Percentiles rank a stretch among this genome's conserved stretches.
phyloP scores from a whole-genome alignment of 2,329 filamentous ascomycete species.

The Fusarium staphyleae region DNA sequence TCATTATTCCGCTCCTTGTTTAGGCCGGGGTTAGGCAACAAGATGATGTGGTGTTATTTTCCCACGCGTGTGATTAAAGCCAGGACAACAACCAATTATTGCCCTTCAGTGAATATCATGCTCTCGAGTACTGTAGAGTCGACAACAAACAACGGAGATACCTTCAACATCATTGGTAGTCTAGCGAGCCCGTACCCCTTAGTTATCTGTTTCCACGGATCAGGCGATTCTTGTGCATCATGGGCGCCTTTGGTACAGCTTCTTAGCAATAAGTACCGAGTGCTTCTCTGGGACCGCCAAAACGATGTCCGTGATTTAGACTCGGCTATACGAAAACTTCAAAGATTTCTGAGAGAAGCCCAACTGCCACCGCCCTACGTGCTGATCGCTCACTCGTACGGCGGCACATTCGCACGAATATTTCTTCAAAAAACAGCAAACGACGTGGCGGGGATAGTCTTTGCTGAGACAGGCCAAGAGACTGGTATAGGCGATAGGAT shows the following conservation, averaged over 20 bases:
- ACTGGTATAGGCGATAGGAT: slow-evolving; percentile 16
- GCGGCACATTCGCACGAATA: slow-evolving; percentile 26
- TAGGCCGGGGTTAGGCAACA: no score
- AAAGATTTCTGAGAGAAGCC: neutral
- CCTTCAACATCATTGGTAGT: neutral
- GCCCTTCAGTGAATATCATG: no score
- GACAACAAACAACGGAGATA: no score
- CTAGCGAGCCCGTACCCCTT: neutral
- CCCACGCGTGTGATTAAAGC: no score
- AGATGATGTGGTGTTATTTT: no score
- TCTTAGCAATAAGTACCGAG: slow-evolving; percentile 5
- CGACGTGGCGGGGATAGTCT: slow-evolving; percentile 30
- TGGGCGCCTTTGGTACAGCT: slow-evolving; percentile 18
- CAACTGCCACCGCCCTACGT: slow-evolving; percentile 1
- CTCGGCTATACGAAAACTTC: neutral
- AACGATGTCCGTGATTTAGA: slow-evolving; percentile 7
- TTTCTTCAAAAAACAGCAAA: slow-evolving; percentile 23
- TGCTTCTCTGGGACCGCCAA: slow-evolving; percentile 27
- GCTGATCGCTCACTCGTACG: slow-evolving; percentile 32
- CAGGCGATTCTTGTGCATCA: slow-evolving; percentile 29
- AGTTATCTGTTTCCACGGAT: slow-evolving; percentile 34
- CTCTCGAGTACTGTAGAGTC: no score
- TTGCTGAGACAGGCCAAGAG: slow-evolving; percentile 36
- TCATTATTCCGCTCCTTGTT: no score
- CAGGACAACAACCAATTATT: no score